phyloP scores from a whole-genome alignment of 1,284 basidiomycete genomes.

The Sporisorium exsertum region DNA sequence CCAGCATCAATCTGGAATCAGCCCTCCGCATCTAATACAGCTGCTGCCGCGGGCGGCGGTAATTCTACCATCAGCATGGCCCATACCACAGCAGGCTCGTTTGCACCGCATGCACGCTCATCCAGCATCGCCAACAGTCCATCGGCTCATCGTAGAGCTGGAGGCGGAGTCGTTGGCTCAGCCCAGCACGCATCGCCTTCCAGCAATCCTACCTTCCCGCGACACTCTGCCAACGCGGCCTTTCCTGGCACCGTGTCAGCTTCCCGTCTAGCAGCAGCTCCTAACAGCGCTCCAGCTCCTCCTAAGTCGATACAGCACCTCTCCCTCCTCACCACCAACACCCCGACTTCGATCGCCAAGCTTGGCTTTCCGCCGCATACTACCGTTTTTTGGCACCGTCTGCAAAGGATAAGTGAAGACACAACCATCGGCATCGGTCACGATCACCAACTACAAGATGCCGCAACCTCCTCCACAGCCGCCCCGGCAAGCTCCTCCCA shows the following conservation, averaged over 20 bases:
- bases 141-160: conserved; percentile 25
- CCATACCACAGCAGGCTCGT: conserved; percentile 19
- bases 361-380: conserved; percentile 21
- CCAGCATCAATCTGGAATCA: conserved; percentile 19
- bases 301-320: conserved; percentile 23
- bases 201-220: conserved; percentile 4
- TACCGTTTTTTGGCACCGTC: conserved; percentile 24
- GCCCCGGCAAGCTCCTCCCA: background rate
- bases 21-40: background rate
- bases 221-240: conserved; percentile 16
- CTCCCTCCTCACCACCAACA: conserved; percentile 22
- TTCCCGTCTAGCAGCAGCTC: conserved; percentile 22
- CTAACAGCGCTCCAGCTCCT: conserved; percentile 11
- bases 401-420: background rate
- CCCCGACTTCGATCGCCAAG: conserved; percentile 31
- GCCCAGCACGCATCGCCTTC: conserved; percentile 33
- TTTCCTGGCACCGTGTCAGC: conserved; percentile 30
- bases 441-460: background rate
- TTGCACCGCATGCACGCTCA: conserved; percentile 21
- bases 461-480: background rate
- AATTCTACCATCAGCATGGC: conserved; percentile 7
- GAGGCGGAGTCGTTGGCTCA: conserved; percentile 7
- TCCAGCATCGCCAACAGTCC: conserved; percentile 14
- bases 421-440: no score
- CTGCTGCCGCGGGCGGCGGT: conserved; percentile 6